Base-by-base conservation (phyloP, 495 filamentous ascomycete species). In the Pyrenula massariospora region DNA sequence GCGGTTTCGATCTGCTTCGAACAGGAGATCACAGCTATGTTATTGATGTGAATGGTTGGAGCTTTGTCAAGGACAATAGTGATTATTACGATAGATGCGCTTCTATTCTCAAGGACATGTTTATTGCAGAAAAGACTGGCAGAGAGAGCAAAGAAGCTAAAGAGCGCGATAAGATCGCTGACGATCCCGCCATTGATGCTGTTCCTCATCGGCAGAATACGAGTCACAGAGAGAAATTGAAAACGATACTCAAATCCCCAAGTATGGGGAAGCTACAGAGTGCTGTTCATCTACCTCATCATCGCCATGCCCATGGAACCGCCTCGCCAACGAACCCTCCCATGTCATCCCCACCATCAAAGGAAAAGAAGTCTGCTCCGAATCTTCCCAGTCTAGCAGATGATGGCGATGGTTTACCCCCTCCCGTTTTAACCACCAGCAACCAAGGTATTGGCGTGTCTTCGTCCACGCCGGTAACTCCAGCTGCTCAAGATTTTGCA, bases 21-120 rank as follows among this genome's bases (percentile, higher is more conserved):
- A 87, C 88, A 1, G 84, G 80, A 23, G 88, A 88, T 15, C 89
- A 85, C 69, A 97, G 92, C 68, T 97, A 88, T 70, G 93, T 99
- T 12, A 97, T 99, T 59, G 93, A 99, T 65, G 94, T 99, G 58
- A 99, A 99, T 68, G 93, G 93, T 19, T 99, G 93, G 93, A 96
- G 92, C 64, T 99, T 99, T 65, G 93, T 99, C 65, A 99, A 99
- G 69, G 93, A 99, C 69, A 99, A 99, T 65, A 90, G 96, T 50
- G 90, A 94, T 51, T 99, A 99, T 63, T 99, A 99, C 63, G 88
- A 97, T 63, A 87, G 87, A 63, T 91, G 86, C 61, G 84, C 93
- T 12, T 82, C 71, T 53, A 95, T 97, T 55, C 72, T 99, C 36
- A 85, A 83, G 61, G 82, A 93, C 8, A 88, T 88, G 65, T 99